A percentile compares a stretch with the other conserved stretches of the same genome.
phyloP scores from a whole-genome alignment of 371 early-diverging fungal genomes.

The Lichtheimia ramosa region DNA sequence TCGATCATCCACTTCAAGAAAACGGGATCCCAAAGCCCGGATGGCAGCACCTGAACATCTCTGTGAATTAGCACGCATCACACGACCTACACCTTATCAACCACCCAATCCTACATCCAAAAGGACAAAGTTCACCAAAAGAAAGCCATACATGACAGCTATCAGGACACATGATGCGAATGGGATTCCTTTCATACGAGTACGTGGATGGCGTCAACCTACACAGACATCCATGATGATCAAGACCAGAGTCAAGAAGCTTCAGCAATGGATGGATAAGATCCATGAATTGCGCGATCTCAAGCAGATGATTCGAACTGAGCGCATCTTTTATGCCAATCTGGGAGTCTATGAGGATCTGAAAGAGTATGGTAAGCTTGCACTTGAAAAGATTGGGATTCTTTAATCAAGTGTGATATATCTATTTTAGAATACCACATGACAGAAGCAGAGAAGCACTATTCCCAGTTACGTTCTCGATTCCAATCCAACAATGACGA shows the following conservation, averaged over 20 bases:
- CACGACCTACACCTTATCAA: background rate
- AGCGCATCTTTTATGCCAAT: conserved; percentile 4
- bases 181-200: conserved; percentile 14
- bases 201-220: conserved; percentile 30
- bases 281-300: background rate
- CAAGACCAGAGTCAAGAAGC: conserved; percentile 16
- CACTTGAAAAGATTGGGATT: no score
- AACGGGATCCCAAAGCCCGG: conserved; percentile 4
- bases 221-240: conserved; percentile 24
- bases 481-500: no score
- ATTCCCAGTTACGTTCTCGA: no score
- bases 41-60: background rate
- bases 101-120: background rate
- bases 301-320: conserved; percentile 3
- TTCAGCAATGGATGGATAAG: conserved; percentile 13
- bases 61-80: background rate
- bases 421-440: background rate
- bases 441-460: background rate
- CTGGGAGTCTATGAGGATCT: conserved; percentile 7
- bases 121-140: background rate
- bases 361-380: conserved; percentile 11
- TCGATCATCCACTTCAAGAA: conserved; percentile 8
- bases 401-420: background rate
- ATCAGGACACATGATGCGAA: background rate
- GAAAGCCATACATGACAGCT: conserved; percentile 17